phyloP scores from a whole-genome alignment of 2,329 filamentous ascomycete genomes.

The Grosmannia serpens region DNA sequence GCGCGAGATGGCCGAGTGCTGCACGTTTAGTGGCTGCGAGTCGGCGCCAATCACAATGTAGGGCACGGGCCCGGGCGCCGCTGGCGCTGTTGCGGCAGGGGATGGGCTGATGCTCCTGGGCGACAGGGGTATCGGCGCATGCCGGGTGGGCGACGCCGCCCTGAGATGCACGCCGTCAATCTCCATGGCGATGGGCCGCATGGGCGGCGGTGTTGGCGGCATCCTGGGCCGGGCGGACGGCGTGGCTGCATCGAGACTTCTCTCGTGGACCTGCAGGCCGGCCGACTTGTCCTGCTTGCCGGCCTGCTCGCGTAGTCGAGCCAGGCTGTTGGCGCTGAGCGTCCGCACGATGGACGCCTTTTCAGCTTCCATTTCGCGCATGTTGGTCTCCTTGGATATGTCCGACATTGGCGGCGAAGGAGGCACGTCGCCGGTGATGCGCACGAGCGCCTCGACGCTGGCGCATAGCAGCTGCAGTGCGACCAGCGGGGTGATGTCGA shows the following conservation, averaged over 20 bases:
- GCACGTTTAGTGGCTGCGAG: conserved; percentile 60
- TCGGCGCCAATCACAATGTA: conserved; percentile 56
- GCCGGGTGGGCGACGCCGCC: conserved; percentile 8
- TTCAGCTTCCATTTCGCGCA: conserved; percentile 51
- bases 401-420: conserved; percentile 62
- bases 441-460: conserved; percentile 58
- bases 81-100: conserved; percentile 1
- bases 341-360: conserved; percentile 49
- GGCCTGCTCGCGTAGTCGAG: conserved; percentile 30
- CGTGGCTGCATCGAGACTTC: background rate
- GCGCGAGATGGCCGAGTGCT: conserved; percentile 75
- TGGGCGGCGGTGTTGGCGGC: conserved; percentile 12
- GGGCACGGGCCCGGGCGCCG: conserved; percentile 25
- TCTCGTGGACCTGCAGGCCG: background rate
- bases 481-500: conserved; percentile 57
- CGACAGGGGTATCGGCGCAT: conserved; percentile 31
- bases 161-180: conserved; percentile 45
- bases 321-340: conserved; percentile 43
- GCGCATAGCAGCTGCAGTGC: conserved; percentile 72
- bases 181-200: conserved; percentile 8
- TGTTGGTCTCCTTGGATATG: conserved; percentile 47
- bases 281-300: conserved; percentile 19
- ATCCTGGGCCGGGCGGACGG: conserved; percentile 8
- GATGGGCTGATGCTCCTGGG: background rate
- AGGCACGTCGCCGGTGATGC: conserved; percentile 65